Evolutionary conservation across 225 moss, liverwort and hornwort species (phyloP), one percentile per base, ranked within the genome.

Genomic region (Physcomitrium patens): DNA sequence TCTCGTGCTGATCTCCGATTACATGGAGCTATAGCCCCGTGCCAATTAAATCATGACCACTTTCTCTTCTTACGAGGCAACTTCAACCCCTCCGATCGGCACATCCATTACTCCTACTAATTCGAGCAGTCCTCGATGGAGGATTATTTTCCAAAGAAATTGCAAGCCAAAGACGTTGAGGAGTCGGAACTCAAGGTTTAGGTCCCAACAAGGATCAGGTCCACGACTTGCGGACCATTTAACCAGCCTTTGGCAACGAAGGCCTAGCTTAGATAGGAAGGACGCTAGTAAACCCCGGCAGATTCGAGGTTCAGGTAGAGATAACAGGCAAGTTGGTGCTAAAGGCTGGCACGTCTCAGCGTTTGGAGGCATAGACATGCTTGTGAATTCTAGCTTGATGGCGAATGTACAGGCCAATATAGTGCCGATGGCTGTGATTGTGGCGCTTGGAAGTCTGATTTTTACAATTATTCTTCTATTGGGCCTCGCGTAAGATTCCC

Each of bases 361-460:
- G 44, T 65, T 49, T 56, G 55, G 41, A 60, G 20, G 64, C 28
- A 50, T 78, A 41, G 68, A 72, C 22, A 28, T 72, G 64, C 72
- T 64, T 81, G 81, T 72, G 47, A 78, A 78, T 48, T 60, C 59
- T 81, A 72, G 76, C 81, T 76, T 81, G 67, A 75, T 81, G 81
- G 76, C 64, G 68, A 72, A 72, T 76, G 78, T 81, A 75, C 81
- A 81, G 63, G 81, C 78, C 27, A 85, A 81, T 10, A 53, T 68
- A 75, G 67, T 75, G 75, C 20, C 75, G 50, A 50, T 70, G 37
- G 62, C 53, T 78, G 67, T 81, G 20, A 62, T 45, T 78, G 67
- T 63, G 71, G 81, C 27, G 63, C 50, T 85, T 67, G 78, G 84
- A 67, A 56, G 78, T 58, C 41, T 75, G 0, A 5, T 81, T 52